Percentiles rank a stretch among this genome's conserved stretches.
Conservation (phyloP, 2,329 filamentous ascomycete species). For the Sarocladium strictum region DNA sequence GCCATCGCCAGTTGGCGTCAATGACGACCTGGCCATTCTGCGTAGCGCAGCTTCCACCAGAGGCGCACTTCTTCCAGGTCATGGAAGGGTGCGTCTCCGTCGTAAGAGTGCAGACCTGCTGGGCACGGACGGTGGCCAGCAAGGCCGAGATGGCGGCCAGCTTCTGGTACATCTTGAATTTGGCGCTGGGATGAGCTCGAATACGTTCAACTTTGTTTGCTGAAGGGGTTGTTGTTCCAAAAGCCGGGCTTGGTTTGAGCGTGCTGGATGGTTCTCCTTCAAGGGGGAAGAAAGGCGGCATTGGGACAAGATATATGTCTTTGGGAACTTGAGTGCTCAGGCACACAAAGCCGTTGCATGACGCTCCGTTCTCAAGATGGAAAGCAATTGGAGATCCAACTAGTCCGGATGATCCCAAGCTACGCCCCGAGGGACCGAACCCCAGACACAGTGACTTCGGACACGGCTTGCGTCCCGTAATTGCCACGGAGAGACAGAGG, state of each 20-base stretch:
- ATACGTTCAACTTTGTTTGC: not conserved
- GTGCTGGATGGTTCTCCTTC: not conserved
- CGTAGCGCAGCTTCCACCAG: conserved; percentile 31
- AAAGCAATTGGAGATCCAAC: conserved; percentile 1
- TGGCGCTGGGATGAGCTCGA: not conserved
- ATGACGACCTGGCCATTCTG: conserved; percentile 39
- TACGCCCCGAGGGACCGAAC: conserved; percentile 1
- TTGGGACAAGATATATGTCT: not conserved
- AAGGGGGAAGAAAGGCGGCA: no score
- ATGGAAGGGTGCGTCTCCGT: conserved; percentile 38
- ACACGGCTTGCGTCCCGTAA: conserved; percentile 3
- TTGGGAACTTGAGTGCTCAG: not conserved
- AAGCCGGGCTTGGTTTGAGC: no score
- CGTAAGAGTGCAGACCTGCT: conserved; percentile 32
- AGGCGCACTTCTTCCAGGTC: conserved; percentile 38
- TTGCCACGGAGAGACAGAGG: not conserved
- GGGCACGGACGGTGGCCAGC: conserved; percentile 24
- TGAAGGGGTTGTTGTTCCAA: not conserved
- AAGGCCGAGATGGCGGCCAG: conserved; percentile 13
- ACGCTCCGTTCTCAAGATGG: conserved; percentile 4
- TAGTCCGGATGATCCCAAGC: not conserved
- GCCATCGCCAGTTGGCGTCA: conserved; percentile 51
- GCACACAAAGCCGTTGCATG: not conserved
- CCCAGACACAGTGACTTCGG: not conserved
- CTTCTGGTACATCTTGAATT: conserved; percentile 4